A percentile compares a stretch with the other conserved stretches of the same genome.
Evolutionary conservation across 106 monocot species (phyloP).

Genomic region (Narthecium ossifragum): DNA sequence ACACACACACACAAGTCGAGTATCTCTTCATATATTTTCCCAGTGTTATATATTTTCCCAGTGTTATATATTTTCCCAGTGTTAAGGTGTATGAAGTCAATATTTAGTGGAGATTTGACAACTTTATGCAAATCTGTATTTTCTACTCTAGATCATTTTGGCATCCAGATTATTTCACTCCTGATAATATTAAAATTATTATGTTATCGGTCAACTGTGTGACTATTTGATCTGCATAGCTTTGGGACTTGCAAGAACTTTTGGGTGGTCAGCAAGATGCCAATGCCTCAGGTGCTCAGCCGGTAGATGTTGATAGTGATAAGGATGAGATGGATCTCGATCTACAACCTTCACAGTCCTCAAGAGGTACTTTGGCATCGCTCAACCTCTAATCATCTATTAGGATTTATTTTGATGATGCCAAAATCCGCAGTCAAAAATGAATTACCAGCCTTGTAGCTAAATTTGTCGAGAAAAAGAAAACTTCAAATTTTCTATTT

Average conservation of each 20-base stretch:
- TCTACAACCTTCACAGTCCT: conserved; percentile 8
- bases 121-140: too few relatives aligned
- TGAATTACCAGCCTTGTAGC: too few relatives aligned
- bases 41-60: background rate
- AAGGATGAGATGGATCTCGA: conserved; percentile 59
- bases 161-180: too few relatives aligned
- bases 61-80: background rate
- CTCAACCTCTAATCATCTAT: too few relatives aligned
- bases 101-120: conserved; percentile 37
- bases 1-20: background rate
- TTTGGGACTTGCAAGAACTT: conserved; percentile 68
- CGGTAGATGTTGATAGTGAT: conserved; percentile 35
- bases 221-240: conserved; percentile 18
- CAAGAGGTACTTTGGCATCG: conserved; percentile 41
- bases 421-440: too few relatives aligned
- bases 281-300: conserved; percentile 7
- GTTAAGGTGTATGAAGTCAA: too few relatives aligned
- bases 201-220: conserved; percentile 37
- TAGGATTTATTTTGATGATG: too few relatives aligned
- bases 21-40: too few relatives aligned
- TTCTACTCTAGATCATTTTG: too few relatives aligned
- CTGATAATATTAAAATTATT: too few relatives aligned
- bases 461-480: too few relatives aligned
- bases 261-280: conserved; percentile 23
- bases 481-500: too few relatives aligned